Base-by-base conservation (phyloP, 106 monocot species). In the Apostasia shenzhenica region DNA sequence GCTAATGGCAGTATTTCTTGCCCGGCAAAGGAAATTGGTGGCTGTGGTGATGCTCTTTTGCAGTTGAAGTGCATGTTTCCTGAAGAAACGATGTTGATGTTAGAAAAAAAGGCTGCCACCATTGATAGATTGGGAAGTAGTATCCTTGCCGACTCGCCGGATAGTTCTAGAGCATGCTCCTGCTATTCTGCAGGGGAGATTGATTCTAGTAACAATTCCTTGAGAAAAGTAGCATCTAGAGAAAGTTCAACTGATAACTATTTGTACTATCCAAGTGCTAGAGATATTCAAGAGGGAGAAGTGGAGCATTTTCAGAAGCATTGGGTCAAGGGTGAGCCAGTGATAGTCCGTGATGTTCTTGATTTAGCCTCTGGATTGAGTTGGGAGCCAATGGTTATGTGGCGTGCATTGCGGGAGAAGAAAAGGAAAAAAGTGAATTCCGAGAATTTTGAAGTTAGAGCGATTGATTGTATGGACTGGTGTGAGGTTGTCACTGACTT, bases 351-450 rank as follows among this genome's bases (percentile, higher is more conserved):
- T 56, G 64, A 82, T 79, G 79, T 73, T 10, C 81, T 86, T 76
- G 73, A 76, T 59, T 45, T 73, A 10, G 73, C 86, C 3, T 82
- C 79, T 65, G 85, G 85, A 41, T 71, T 89, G 61, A 85, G 88
- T 46, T 89, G 88, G 88, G 88, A 89, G 63, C 88, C 88, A 3
- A 82, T 89, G 82, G 88, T 89, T 6, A 89, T 89, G 88, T 84
- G 85, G 85, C 84, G 88, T 58, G 88, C 88, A 40, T 53, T 90
- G 67, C 71, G 89, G 61, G 89, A 90, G 76, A 90, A 53, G 45
- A 77, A 59, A 38, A 60, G 61, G 47, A 47, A 50, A 41, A 81
- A 73, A 12, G 65, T 39, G 52, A 54, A 55, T 48, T 66, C 74
- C 9, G 81, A 84, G 60, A 45, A 76, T 43, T 50, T 84, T n/a